Conservation (phyloP, 106 monocot genomes). For the Platanthera guangdongensis region DNA sequence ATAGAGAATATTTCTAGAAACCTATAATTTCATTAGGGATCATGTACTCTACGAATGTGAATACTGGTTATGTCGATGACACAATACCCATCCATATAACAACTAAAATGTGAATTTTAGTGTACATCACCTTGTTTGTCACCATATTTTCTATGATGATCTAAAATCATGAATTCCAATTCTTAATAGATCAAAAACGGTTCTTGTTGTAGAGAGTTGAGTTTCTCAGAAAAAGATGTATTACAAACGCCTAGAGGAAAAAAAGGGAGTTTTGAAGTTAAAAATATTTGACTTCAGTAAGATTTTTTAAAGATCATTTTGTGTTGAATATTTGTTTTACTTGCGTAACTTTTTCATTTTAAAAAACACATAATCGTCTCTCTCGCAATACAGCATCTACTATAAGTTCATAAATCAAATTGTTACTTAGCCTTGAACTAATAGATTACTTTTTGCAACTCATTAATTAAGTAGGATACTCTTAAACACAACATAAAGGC, state of each 20-base stretch:
- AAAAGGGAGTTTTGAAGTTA: background rate
- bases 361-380: background rate
- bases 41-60: background rate
- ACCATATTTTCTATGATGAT: too few relatives aligned
- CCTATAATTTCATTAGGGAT: background rate
- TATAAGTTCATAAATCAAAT: background rate
- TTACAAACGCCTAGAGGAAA: background rate
- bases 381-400: background rate
- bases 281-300: background rate
- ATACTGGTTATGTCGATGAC: background rate
- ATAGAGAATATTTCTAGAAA: background rate
- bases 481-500: background rate
- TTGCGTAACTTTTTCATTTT: background rate
- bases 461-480: background rate
- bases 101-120: background rate
- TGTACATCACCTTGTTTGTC: too few relatives aligned
- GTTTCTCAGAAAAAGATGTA: too few relatives aligned
- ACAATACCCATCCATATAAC: background rate
- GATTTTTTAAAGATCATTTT: background rate
- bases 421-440: background rate
- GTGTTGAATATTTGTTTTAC: background rate
- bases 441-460: background rate
- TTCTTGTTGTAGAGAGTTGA: too few relatives aligned
- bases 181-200: too few relatives aligned
- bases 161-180: too few relatives aligned